Conservation (phyloP, 225 moss, liverwort and hornwort species). For the Marchantia polymorpha region DNA sequence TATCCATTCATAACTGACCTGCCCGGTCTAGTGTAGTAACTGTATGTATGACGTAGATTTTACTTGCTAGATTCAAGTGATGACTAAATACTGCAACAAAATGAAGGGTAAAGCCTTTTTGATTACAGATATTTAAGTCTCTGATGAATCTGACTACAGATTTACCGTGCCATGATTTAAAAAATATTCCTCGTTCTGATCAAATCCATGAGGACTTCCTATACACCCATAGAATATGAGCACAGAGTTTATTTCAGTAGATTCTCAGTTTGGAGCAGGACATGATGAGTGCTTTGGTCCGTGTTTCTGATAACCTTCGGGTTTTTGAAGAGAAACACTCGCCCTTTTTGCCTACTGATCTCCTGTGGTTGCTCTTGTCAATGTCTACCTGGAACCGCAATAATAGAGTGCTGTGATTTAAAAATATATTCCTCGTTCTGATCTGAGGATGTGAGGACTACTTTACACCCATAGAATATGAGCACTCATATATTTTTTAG, state of each 20-base stretch:
- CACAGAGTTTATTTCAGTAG: background rate
- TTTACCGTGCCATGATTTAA: background rate
- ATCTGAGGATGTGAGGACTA: slow-evolving; percentile 8
- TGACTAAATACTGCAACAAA: slow-evolving; percentile 11
- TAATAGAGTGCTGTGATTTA: slow-evolving; percentile 2
- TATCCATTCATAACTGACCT: slow-evolving; percentile 17
- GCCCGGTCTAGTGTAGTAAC: background rate
- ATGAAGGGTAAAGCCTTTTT: background rate
- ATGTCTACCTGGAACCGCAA: background rate
- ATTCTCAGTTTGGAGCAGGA: background rate
- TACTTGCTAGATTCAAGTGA: background rate
- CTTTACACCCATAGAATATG: slow-evolving; percentile 17
- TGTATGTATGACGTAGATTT: background rate
- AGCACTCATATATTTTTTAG: background rate
- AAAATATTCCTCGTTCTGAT: background rate
- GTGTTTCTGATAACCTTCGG: slow-evolving; percentile 15
- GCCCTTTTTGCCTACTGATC: slow-evolving; percentile 17
- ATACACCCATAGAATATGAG: background rate
- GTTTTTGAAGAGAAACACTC: slow-evolving; percentile 11
- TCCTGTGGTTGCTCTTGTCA: background rate
- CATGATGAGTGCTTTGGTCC: slow-evolving; percentile 16
- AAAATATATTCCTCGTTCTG: slow-evolving; percentile 9
- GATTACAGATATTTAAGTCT: slow-evolving; percentile 21
- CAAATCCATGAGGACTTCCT: background rate
- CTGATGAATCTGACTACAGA: background rate